Base-by-base conservation (phyloP, 768 basidiomycete species). In the Rickenella mellea region DNA sequence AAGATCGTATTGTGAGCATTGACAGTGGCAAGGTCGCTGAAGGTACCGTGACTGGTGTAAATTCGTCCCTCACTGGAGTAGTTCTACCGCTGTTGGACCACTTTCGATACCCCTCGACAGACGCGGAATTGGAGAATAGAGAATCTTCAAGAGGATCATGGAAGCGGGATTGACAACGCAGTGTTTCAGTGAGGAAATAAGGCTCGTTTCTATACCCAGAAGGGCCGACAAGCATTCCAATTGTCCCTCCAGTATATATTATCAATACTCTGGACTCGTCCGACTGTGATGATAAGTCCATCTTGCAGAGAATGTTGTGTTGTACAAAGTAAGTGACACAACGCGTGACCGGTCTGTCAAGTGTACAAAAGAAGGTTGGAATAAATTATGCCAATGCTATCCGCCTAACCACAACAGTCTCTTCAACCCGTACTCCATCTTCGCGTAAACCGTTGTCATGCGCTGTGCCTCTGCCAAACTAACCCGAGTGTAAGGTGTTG, bases 341-440 rank as follows among this genome's bases (percentile, higher is more conserved):
- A n/a, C n/a, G n/a, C n/a, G n/a, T n/a, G n/a, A n/a, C n/a, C n/a
- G n/a, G n/a, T n/a, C n/a, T n/a, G n/a, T n/a, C n/a, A n/a, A n/a
- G n/a, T n/a, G n/a, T n/a, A n/a, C n/a, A n/a, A n/a, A n/a, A n/a
- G n/a, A n/a, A n/a, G n/a, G n/a, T n/a, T n/a, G n/a, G n/a, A n/a
- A n/a, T n/a, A n/a, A n/a, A n/a, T n/a, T n/a, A n/a, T n/a, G n/a
- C n/a, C 33, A 24, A 38, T 22, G 48, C 59, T 51, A 87, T 48
- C 82, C 73, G 38, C 88, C 86, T 37, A 94, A 61, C 91, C 91
- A 94, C 45, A 94, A 61, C 56, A 94, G 64, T 49, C 90, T 69
- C 70, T 93, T 97, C 39, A 96, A 70, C 0, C 87, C 88, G 58
- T 94, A 90, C 55, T 96, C 92, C 78, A 94, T 83, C 64, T 91